Percentiles rank a stretch among this genome's conserved stretches.
Conservation (phyloP, 164 flowering plant species). For the Vitis rupestris region DNA sequence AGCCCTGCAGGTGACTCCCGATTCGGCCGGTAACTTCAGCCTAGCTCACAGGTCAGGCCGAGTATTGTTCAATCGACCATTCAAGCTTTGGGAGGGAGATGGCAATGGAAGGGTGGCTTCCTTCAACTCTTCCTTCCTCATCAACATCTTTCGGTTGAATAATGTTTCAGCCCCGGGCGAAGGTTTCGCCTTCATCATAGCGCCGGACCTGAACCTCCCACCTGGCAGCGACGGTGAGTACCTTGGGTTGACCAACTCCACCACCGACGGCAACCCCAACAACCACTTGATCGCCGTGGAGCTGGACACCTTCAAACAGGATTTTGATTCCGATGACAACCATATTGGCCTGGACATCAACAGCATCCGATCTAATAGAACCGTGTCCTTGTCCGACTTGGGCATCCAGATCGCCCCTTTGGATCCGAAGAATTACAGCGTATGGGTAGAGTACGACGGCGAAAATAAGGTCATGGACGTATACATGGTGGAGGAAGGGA, state of each 20-base stretch:
- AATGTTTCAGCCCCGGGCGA: constrained; percentile 11
- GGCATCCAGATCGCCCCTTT: constrained; percentile 23
- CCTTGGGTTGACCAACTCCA: constrained; percentile 28
- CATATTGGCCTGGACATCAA: constrained; percentile 35
- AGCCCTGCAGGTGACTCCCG: constrained; percentile 46
- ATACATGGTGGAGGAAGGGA: constrained; percentile 22
- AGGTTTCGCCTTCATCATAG: constrained; percentile 29
- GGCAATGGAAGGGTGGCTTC: constrained; percentile 19
- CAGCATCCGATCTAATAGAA: constrained; percentile 17
- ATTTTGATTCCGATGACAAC: constrained; percentile 29
- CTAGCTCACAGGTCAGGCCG: constrained; percentile 18
- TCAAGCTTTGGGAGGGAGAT: constrained; percentile 13
- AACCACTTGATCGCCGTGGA: constrained; percentile 33
- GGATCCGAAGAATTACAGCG: constrained; percentile 5
- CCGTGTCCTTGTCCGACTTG: constrained; percentile 7
- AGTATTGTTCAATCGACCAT: constrained; percentile 12
- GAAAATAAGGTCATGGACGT: constrained; percentile 8
- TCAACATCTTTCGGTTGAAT: constrained; percentile 24
- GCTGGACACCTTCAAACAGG: constrained; percentile 30
- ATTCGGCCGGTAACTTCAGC: constrained; percentile 23
- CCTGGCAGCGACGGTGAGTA: constrained; percentile 18
- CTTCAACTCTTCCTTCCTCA: constrained; percentile 23
- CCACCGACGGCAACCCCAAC: constrained; percentile 23
- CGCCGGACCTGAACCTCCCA: constrained; percentile 22
- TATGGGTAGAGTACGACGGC: constrained; percentile 34